Base-by-base conservation (phyloP, 768 basidiomycete species). In the Amanita phalloides region DNA sequence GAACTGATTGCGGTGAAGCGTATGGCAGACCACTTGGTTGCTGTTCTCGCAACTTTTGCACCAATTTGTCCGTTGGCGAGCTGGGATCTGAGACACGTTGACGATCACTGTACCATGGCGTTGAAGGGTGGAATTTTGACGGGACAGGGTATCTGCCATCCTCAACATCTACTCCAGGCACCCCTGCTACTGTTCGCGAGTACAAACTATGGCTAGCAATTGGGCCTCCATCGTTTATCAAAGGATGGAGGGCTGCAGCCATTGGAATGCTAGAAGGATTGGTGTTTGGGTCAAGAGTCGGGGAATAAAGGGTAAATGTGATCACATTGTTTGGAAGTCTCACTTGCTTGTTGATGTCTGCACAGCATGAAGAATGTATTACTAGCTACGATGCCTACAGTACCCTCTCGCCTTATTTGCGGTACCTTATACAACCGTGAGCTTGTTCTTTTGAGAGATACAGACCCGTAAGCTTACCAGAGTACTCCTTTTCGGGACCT, bases 401-500 rank as follows among this genome's bases (percentile, higher is more conserved):
- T 23, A 33, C 26, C 45, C 23, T 25, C 35, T 33, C 28, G 49
- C 33, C 53, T 64, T 69, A 80, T 66, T 79, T 80, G 57, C 79
- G 79, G 66, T 80, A 81, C 76, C 77, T 79, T 59, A 8, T 20
- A 28, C 26, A 21, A 10, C n/a, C 0, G 11, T 45, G 13, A 45
- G 37, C 21, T 6, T 20, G 23, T 3, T 32, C 42, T 10, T 21
- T 3, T 6, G 13, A 13, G 21, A 37, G 17, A 50, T 13, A 36
- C 26, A 25, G 6, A 21, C 11, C 6, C 42, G 37, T 35, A 17
- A 17, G 63, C 72, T 62, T 62, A 94, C 94, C 94, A 97, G 47
- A 90, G 71, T 10, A 93, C 86, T 41, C 82, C 81, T 70, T 90
- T 90, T 62, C 93, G 74, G 69, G 79, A 88, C 62, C 83, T 77